These are phyloP conservation scores for Isoetes engelmannii DNA, from an alignment of 83 land plant genomes.

Conservation along the genomic window DNA sequence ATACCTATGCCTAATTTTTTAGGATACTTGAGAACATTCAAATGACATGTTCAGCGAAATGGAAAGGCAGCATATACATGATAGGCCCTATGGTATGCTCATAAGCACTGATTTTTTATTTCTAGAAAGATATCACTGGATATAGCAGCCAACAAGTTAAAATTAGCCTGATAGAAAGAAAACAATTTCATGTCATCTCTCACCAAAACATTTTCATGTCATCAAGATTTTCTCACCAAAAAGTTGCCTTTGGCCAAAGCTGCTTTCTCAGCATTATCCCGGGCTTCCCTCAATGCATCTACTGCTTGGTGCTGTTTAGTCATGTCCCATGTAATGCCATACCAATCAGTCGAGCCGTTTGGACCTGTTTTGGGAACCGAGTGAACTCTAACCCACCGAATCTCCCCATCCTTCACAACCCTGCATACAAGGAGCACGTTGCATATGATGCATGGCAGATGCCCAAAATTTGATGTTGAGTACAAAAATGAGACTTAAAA, in stretches of 20 bases:
- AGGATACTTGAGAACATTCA: not conserved
- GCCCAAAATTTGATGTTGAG: not conserved
- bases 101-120: too few species aligned
- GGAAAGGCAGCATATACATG: too few species aligned
- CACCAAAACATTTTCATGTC: not conserved
- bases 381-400: conserved; percentile 10
- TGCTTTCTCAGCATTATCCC: conserved; percentile 13
- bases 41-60: not conserved
- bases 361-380: not conserved
- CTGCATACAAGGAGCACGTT: not conserved
- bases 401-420: not conserved
- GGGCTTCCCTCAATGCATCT: conserved; percentile 12
- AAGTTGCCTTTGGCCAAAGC: conserved; percentile 14
- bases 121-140: too few species aligned
- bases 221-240: not conserved
- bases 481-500: not conserved
- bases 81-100: too few species aligned
- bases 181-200: not conserved
- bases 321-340: conserved; percentile 7
- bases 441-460: not conserved
- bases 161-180: too few species aligned
- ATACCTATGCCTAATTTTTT: too few species aligned
- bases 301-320: not conserved
- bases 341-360: conserved; percentile 4
- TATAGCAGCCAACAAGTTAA: too few species aligned